Conservation (phyloP, 805 yeast genomes). For the Candida easanensis region DNA sequence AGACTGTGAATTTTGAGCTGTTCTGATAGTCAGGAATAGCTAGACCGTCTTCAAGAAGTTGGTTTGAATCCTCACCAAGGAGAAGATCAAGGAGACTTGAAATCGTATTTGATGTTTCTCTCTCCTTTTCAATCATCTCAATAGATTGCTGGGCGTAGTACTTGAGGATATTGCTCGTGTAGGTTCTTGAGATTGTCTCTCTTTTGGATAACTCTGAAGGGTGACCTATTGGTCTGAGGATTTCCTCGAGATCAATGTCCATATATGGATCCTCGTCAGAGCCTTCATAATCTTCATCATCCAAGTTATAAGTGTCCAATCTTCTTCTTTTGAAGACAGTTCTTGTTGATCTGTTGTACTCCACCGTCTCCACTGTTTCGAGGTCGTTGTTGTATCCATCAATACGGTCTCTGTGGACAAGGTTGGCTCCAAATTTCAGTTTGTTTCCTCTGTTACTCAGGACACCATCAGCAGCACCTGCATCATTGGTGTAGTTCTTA, state of each 20-base stretch:
- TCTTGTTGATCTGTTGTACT: conserved; percentile 32
- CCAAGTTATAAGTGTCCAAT: conserved; percentile 18
- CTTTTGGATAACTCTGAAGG: conserved; percentile 78
- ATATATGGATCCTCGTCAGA: conserved; percentile 43
- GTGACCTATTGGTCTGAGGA: conserved; percentile 74
- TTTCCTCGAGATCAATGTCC: conserved; percentile 50
- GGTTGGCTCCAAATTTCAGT: conserved; percentile 46
- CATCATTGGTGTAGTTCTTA: conserved; percentile 1
- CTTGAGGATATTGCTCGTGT: conserved; percentile 51
- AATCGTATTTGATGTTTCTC: conserved; percentile 66
- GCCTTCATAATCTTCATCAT: conserved; percentile 30
- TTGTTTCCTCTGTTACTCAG: conserved; percentile 57
- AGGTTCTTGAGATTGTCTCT: conserved; percentile 66
- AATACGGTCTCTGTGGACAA: conserved; percentile 44
- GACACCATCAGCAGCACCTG: conserved; percentile 29
- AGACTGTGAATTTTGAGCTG: conserved; percentile 16
- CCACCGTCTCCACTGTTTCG: conserved; percentile 21
- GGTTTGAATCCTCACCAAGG: conserved; percentile 82
- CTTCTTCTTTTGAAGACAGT: conserved; percentile 31
- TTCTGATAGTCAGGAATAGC: conserved; percentile 63
- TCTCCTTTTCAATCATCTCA: conserved; percentile 78
- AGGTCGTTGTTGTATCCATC: conserved; percentile 31
- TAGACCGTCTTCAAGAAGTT: conserved; percentile 59
- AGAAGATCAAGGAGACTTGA: conserved; percentile 72
- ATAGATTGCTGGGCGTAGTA: conserved; percentile 70